Evolutionary conservation across 1,284 basidiomycete species (phyloP).

Genomic region (Ganoderma meredithae): DNA sequence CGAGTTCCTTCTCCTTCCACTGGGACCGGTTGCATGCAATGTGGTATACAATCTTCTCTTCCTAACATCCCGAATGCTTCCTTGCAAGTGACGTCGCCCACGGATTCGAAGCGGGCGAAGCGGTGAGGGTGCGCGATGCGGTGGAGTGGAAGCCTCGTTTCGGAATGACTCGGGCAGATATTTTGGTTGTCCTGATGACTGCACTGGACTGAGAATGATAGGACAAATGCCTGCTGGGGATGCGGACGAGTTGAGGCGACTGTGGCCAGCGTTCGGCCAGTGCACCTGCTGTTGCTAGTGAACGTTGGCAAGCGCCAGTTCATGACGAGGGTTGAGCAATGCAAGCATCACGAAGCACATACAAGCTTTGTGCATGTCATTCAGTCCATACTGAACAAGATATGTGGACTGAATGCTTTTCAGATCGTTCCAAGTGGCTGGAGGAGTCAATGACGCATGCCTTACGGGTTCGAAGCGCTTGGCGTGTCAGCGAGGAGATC

Average conservation of each 20-base stretch:
- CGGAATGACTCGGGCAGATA: background rate
- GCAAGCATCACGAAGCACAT: background rate
- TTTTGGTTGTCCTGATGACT: background rate
- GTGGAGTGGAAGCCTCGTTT: background rate
- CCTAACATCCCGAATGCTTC: background rate
- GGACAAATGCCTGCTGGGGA: background rate
- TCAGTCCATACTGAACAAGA: background rate
- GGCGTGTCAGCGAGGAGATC: slow-evolving; percentile 19
- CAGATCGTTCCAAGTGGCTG: background rate
- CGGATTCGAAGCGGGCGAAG: background rate
- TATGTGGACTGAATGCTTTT: background rate
- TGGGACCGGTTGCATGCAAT: background rate
- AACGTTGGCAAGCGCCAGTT: background rate
- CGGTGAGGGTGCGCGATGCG: background rate
- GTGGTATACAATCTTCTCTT: background rate
- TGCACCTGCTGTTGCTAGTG: background rate
- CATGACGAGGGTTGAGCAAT: background rate
- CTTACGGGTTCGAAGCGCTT: slow-evolving; percentile 20
- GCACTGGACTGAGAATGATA: background rate
- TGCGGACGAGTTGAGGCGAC: background rate
- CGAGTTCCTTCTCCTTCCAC: background rate
- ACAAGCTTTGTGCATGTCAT: background rate
- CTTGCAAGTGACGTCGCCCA: background rate
- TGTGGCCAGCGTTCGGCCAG: background rate
- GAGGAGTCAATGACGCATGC: background rate